Evolutionary conservation across 495 filamentous ascomycete genomes (phyloP).

Genomic region (Tuber borchii): DNA sequence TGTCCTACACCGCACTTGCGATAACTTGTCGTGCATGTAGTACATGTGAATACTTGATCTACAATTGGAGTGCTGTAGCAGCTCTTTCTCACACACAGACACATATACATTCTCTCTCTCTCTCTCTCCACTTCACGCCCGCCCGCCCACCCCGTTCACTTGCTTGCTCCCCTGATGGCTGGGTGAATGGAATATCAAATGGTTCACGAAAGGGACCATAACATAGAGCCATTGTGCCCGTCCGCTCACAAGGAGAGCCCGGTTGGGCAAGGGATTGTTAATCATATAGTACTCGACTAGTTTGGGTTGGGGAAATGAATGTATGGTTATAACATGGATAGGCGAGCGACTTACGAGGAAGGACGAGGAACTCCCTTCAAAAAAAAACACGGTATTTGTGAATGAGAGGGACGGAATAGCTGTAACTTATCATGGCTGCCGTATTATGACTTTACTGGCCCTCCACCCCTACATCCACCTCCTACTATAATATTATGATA

Average conservation of each 20-base stretch:
- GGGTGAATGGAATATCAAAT: background rate
- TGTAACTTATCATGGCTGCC: background rate
- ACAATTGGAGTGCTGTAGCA: background rate
- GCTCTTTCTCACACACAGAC: background rate
- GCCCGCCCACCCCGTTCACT: background rate
- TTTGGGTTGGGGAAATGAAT: background rate
- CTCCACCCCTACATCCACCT: background rate
- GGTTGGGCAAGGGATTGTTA: background rate
- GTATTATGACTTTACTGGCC: background rate
- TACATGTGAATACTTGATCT: background rate
- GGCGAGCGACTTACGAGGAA: background rate
- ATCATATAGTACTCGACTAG: background rate
- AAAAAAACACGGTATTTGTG: background rate
- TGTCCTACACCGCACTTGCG: background rate
- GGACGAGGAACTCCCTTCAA: background rate
- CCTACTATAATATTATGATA: background rate
- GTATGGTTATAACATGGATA: background rate
- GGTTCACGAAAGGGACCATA: background rate
- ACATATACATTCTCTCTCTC: too few relatives aligned
- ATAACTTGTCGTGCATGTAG: background rate
- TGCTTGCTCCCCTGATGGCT: background rate
- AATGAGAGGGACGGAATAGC: background rate
- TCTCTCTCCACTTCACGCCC: background rate
- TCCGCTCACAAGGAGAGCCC: background rate
- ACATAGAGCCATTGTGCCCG: background rate